A percentile compares a stretch with the other conserved stretches of the same genome.
Evolutionary conservation across 768 basidiomycete genomes (phyloP).

Genomic region (Lactarius pseudohatsudake): DNA sequence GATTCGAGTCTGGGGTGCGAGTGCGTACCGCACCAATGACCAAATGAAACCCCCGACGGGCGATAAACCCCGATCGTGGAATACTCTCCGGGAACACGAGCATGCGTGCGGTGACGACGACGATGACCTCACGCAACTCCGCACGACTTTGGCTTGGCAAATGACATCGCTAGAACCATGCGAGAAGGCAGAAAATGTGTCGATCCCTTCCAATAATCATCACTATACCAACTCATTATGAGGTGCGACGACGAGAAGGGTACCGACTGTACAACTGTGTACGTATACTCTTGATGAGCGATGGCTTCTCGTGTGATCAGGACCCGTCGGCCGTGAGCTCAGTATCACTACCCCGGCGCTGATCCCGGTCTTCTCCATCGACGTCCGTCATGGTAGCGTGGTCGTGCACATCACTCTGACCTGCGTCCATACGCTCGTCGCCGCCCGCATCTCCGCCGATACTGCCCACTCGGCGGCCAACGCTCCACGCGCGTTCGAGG

Average conservation of each 20-base stretch:
- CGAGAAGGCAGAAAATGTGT: not conserved
- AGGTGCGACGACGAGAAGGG: not conserved
- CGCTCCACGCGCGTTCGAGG: conserved; percentile 21
- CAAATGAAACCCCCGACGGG: not conserved
- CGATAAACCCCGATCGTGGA: not conserved
- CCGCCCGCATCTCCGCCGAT: not conserved
- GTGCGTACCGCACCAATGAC: not conserved
- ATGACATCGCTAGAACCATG: not conserved
- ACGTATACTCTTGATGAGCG: not conserved
- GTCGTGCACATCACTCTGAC: not conserved
- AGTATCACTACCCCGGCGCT: not conserved
- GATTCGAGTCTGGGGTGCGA: not conserved
- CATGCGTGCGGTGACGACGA: not conserved
- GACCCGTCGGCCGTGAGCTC: not conserved
- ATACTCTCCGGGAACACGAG: not conserved
- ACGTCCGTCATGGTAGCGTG: not conserved
- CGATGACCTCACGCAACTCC: not conserved
- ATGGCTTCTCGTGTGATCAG: not conserved
- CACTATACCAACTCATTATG: not conserved
- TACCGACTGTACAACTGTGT: not conserved
- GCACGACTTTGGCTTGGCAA: not conserved
- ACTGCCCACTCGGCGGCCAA: conserved; percentile 15
- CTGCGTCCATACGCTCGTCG: not conserved
- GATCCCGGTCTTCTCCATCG: not conserved
- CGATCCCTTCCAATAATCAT: not conserved